phyloP scores from a whole-genome alignment of 192 early-diverging fungal species.

The Backusella macrospora region DNA sequence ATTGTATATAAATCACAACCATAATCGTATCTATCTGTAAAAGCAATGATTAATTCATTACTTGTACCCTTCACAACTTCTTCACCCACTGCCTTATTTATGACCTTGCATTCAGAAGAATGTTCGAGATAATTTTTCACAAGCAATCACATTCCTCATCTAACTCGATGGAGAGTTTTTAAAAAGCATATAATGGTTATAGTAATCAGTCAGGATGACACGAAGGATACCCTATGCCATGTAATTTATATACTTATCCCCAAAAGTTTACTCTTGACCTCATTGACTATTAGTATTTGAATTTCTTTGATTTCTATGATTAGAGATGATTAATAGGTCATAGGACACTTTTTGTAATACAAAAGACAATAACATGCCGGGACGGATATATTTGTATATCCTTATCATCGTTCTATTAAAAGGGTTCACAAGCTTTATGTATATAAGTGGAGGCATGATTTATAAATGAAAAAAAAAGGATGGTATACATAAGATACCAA shows the following conservation, averaged over 20 bases:
- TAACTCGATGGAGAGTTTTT: conserved; percentile 94
- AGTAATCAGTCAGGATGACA: conserved; percentile 65
- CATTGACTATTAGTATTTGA: conserved; percentile 84
- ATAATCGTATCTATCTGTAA: conserved; percentile 68
- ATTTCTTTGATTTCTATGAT: conserved; percentile 83
- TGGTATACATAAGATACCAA: conserved; percentile 71
- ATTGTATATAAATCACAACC: conserved; percentile 58
- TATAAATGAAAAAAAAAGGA: conserved; percentile 87
- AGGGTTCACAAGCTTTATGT: conserved; percentile 83
- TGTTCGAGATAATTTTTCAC: conserved; percentile 89
- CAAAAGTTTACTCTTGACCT: conserved; percentile 92
- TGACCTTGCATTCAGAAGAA: conserved; percentile 83
- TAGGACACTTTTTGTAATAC: conserved; percentile 96
- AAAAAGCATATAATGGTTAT: conserved; percentile 83
- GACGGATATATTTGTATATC: conserved; percentile 90
- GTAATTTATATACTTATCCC: conserved; percentile 92
- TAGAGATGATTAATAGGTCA: conserved; percentile 89
- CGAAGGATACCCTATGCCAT: conserved; percentile 84
- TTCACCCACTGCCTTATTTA: conserved; percentile 73
- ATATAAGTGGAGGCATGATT: conserved; percentile 80
- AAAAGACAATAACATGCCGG: conserved; percentile 86
- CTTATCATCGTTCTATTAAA: conserved; percentile 98
- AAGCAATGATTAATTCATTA: conserved; percentile 65
- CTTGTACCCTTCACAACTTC: conserved; percentile 70
- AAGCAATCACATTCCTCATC: conserved; percentile 90